Conservation (phyloP, 2,329 filamentous ascomycete species). For the Neonectria sp. region DNA sequence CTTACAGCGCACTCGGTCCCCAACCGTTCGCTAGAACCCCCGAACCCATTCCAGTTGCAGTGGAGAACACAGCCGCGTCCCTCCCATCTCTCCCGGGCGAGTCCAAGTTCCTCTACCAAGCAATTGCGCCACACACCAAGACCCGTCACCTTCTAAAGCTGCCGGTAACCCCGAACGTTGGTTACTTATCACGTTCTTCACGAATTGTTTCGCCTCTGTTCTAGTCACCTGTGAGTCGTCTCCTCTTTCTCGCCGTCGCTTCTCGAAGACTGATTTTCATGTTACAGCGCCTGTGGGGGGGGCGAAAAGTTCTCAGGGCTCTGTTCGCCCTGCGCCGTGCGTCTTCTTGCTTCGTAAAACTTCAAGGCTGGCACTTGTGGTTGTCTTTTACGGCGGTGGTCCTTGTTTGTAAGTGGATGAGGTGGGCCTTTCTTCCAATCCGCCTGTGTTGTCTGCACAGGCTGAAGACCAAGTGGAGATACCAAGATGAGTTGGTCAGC, state of each 20-base stretch:
- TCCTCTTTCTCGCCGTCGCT: background rate
- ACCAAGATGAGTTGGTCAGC: constrained; percentile 8
- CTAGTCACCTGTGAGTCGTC: constrained; percentile 1
- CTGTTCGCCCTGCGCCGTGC: constrained; percentile 12
- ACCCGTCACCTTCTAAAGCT: constrained; percentile 12
- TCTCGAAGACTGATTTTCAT: constrained; percentile 1
- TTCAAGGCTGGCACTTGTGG: constrained; percentile 13
- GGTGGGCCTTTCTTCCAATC: constrained; percentile 8
- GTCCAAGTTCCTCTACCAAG: constrained; percentile 5
- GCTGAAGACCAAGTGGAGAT: background rate
- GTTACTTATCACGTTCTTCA: constrained; percentile 10
- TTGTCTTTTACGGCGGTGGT: constrained; percentile 12
- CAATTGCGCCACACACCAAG: constrained; percentile 23
- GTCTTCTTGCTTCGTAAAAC: constrained; percentile 1
- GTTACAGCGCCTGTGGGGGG: background rate
- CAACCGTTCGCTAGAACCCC: background rate
- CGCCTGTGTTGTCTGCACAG: background rate
- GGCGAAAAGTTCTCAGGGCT: constrained; percentile 5
- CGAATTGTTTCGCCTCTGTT: constrained; percentile 3
- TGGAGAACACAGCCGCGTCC: background rate
- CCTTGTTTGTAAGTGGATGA: constrained; percentile 14
- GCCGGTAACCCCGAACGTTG: constrained; percentile 39
- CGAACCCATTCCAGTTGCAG: background rate
- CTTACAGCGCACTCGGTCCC: background rate
- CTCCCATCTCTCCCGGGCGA: background rate